Base-by-base conservation (phyloP, 2,329 filamentous ascomycete species). In the Pyrenophora tritici-repentis region DNA sequence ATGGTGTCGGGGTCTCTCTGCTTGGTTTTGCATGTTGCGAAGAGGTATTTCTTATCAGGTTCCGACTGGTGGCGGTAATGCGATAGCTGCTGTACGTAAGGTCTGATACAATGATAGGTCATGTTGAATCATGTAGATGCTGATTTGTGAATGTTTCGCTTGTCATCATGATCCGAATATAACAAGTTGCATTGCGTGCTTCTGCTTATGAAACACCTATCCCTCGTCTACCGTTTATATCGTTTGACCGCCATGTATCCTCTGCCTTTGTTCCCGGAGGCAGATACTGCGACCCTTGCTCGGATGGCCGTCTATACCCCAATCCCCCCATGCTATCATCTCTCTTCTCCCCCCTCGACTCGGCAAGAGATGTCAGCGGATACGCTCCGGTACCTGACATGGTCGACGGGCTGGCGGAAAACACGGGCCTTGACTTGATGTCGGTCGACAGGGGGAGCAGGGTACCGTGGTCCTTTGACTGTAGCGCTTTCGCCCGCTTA, bases 191-290 rank as follows among this genome's bases (percentile, higher is more conserved):
- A 41, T 50, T 39, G 20, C 14, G 13, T 39, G 20, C 14, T 13
- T 41, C 44, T 50, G 20, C 20, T 59, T 41, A 67, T 37, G 56
- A 61, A 51, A 70, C 65, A 32, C 61, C 66, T 42, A 70, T 60
- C 9, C 34, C 54, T 26, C 57, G 40, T 36, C 56, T 60, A 4
- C 63, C 60, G 42, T 62, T 64, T 32, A 62, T 62, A 1, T 62
- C 62, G 42, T 63, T 61, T 5, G 66, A 58, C 38, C 67, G 63
- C 92, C 91, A 96, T 2, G 90, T 96, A 43, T 91, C 88, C 71
- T 96, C 89, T 71, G 93, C 89, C 68, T 85, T 91, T 1, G 90
- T 96, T 6, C 91, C 90, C 0, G 88, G 87, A 14, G 88, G 83
- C 51, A 95, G 76, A 85, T 89, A 93, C 18, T 73, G 72, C 32